These are phyloP conservation scores for Chrysanthemum makinoi DNA, from an alignment of 129 eudicot species.

Conservation along the genomic window DNA sequence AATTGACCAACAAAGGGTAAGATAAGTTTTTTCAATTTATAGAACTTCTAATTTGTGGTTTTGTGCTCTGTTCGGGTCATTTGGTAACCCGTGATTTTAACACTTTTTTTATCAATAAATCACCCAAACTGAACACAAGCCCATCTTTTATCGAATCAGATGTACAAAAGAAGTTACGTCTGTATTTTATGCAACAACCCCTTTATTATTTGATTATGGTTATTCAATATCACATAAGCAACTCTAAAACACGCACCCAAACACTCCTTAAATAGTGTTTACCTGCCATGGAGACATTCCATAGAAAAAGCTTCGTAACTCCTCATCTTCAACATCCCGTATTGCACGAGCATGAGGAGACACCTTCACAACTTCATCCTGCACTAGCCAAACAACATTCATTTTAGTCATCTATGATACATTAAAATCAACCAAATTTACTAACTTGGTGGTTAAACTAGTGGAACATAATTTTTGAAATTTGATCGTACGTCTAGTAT, in stretches of 20 bases:
- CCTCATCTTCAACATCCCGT: conserved; percentile 97
- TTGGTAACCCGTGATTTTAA: no score
- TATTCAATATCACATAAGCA: not conserved
- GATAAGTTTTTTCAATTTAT: no score
- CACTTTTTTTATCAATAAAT: no score
- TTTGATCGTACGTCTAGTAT: conserved; percentile 72
- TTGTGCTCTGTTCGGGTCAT: no score
- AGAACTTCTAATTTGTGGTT: no score
- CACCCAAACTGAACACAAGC: no score
- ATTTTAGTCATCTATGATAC: conserved; percentile 10
- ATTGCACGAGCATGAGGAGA: conserved; percentile 99
- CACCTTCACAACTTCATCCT: conserved; percentile 97
- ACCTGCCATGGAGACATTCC: conserved; percentile 99
- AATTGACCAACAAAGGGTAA: no score
- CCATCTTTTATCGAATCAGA: no score
- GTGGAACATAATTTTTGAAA: not conserved
- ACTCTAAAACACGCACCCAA: not conserved
- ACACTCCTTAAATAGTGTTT: not conserved
- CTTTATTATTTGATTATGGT: no score
- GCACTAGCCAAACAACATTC: conserved; percentile 20
- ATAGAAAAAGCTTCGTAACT: conserved; percentile 87
- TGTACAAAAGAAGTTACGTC: no score
- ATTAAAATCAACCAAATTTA: conserved; percentile 1
- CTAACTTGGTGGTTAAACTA: not conserved
- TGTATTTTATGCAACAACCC: no score